These are phyloP conservation scores for rapeseed (Brassica napus) DNA, from an alignment of 345 rosid genomes.

Conservation along the genomic window DNA sequence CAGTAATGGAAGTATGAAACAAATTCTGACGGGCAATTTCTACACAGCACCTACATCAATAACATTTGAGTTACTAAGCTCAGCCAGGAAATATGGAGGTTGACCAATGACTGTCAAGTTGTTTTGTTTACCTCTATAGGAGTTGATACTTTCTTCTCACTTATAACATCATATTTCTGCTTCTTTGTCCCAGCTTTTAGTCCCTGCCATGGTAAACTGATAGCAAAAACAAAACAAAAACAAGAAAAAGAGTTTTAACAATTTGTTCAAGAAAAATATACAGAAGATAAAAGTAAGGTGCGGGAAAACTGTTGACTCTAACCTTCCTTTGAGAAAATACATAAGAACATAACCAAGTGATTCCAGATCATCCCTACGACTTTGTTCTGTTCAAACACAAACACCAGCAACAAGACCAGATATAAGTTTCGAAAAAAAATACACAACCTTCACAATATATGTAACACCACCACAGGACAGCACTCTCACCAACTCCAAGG, in stretches of 20 bases:
- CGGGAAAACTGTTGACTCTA: neutral
- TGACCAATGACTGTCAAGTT: neutral
- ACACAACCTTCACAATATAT: neutral
- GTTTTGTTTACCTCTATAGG: constrained; percentile 60
- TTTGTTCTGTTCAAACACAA: constrained; percentile 72
- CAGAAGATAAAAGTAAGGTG: neutral
- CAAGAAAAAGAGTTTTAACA: neutral
- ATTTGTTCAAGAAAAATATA: constrained; percentile 8
- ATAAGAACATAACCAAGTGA: constrained; percentile 89
- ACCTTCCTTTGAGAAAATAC: constrained; percentile 92
- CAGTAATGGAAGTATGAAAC: constrained; percentile 81
- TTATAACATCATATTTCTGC: constrained; percentile 83
- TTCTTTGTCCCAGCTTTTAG: constrained; percentile 85
- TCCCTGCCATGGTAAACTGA: constrained; percentile 92
- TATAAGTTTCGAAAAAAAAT: neutral
- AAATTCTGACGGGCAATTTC: constrained; percentile 67
- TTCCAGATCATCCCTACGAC: constrained; percentile 91
- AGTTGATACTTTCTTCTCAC: constrained; percentile 87
- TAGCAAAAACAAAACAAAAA: neutral
- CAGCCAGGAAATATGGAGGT: neutral
- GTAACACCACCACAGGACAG: constrained; percentile 11
- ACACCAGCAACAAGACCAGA: neutral
- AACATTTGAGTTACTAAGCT: constrained; percentile 14
- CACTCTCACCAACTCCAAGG: constrained; percentile 68
- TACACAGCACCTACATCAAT: constrained; percentile 58